Evolutionary conservation across 2,329 filamentous ascomycete species (phyloP).

Genomic region (Colletotrichum abscissum): DNA sequence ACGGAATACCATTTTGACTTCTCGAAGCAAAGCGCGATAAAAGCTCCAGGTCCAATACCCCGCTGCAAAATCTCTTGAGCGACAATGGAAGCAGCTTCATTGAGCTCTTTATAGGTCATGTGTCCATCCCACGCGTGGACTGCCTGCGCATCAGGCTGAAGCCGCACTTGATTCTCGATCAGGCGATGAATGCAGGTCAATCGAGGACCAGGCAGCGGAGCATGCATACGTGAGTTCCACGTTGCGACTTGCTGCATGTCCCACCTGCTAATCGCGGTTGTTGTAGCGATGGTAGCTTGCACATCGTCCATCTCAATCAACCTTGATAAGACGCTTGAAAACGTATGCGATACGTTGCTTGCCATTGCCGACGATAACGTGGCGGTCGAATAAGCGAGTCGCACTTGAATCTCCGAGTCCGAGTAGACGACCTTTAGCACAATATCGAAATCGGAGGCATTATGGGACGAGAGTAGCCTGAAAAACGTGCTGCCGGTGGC

Average conservation of each 20-base stretch:
- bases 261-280: not conserved
- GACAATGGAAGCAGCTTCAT: slow-evolving; percentile 6
- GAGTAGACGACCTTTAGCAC: slow-evolving; percentile 21
- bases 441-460: slow-evolving; percentile 24
- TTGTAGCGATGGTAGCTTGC: not conserved
- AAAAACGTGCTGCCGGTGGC: not conserved
- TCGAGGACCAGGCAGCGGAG: accelerated
- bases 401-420: not conserved
- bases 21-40: slow-evolving; percentile 42
- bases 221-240: not conserved
- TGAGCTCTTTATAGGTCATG: slow-evolving; percentile 26
- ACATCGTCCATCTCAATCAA: not conserved
- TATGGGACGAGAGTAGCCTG: slow-evolving; percentile 4
- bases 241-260: not conserved
- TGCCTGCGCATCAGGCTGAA: slow-evolving; percentile 34
- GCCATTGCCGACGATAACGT: slow-evolving; percentile 10
- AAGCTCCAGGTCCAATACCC: slow-evolving; percentile 37
- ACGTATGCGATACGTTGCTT: slow-evolving; percentile 3
- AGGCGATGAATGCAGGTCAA: slow-evolving; percentile 37
- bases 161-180: slow-evolving; percentile 27
- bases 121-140: slow-evolving; percentile 36
- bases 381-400: slow-evolving; percentile 4
- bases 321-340: slow-evolving; percentile 2
- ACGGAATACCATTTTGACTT: slow-evolving; percentile 43
- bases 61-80: slow-evolving; percentile 9